phyloP scores from a whole-genome alignment of 2,329 filamentous ascomycete species.

The Cercospora citrullina region DNA sequence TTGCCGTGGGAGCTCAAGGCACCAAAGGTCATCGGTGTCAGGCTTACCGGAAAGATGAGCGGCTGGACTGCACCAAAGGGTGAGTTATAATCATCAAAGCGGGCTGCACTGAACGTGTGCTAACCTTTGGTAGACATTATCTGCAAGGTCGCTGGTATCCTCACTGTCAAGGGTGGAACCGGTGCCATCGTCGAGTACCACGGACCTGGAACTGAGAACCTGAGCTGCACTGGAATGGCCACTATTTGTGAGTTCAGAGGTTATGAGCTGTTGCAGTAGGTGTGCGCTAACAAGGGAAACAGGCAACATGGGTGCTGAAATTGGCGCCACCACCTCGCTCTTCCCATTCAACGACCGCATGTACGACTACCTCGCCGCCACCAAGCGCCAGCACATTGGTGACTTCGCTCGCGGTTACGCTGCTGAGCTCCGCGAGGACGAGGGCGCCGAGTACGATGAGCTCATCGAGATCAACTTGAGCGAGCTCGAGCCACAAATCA shows the following conservation, averaged over 20 bases:
- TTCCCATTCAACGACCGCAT: conserved; percentile 99
- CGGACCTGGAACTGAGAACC: conserved; percentile 69
- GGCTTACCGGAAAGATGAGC: conserved; percentile 81
- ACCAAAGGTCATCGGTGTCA: conserved; percentile 94
- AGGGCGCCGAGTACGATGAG: conserved; percentile 93
- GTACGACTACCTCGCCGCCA: conserved; percentile 92
- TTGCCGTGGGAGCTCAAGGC: conserved; percentile 98
- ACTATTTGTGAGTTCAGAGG: conserved; percentile 63
- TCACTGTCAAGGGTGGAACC: conserved; percentile 97
- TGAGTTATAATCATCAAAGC: conserved; percentile 46
- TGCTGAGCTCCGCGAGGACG: conserved; percentile 80
- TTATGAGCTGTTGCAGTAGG: background rate
- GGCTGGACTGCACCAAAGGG: conserved; percentile 95
- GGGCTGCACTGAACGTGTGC: background rate
- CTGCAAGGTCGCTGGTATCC: conserved; percentile 91
- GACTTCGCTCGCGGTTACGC: conserved; percentile 85
- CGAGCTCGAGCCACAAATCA: conserved; percentile 95
- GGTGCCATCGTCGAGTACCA: conserved; percentile 49
- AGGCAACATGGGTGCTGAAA: conserved; percentile 56
- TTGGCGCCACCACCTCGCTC: conserved; percentile 83
- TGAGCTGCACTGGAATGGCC: conserved; percentile 84
- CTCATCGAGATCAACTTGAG: conserved; percentile 93
- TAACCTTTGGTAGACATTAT: conserved; percentile 71
- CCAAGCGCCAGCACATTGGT: conserved; percentile 86
- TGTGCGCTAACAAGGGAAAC: background rate